These are phyloP conservation scores for Ceratocystis cubensis DNA, from an alignment of 2,329 filamentous ascomycete species.

Conservation along the genomic window DNA sequence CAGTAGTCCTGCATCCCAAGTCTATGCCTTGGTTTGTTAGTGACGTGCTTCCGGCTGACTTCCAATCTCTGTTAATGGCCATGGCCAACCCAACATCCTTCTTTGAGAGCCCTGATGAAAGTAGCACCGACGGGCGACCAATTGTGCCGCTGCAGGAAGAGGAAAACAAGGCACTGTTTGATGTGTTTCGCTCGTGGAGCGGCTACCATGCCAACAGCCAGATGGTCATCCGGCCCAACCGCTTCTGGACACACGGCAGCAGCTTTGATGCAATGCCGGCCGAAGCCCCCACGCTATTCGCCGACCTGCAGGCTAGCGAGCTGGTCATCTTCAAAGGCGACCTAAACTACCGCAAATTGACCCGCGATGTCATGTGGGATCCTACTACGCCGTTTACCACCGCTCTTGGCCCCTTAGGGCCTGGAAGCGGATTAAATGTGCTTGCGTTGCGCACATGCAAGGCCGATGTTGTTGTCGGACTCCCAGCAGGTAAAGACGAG, in stretches of 20 bases:
- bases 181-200: conserved; percentile 74
- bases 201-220: conserved; percentile 69
- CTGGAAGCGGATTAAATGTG: conserved; percentile 67
- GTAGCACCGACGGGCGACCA: conserved; percentile 30
- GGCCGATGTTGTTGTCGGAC: conserved; percentile 84
- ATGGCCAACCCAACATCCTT: conserved; percentile 67
- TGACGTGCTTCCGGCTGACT: conserved; percentile 80
- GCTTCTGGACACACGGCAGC: conserved; percentile 81
- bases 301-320: conserved; percentile 71
- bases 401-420: conserved; percentile 76
- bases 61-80: conserved; percentile 65
- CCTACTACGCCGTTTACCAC: conserved; percentile 73
- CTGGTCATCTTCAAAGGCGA: conserved; percentile 96
- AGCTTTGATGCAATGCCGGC: conserved; percentile 79
- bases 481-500: conserved; percentile 74
- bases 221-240: conserved; percentile 68
- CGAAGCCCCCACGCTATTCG: conserved; percentile 52
- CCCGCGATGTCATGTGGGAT: conserved; percentile 74
- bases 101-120: conserved; percentile 60
- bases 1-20: conserved; percentile 83
- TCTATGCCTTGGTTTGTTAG: conserved; percentile 97
- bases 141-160: conserved; percentile 47
- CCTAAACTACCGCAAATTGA: conserved; percentile 89
- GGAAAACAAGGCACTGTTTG: conserved; percentile 55
- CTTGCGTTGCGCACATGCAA: conserved; percentile 89